Evolutionary conservation across 768 basidiomycete genomes (phyloP).

Genomic region (Fomitopsis serialis): DNA sequence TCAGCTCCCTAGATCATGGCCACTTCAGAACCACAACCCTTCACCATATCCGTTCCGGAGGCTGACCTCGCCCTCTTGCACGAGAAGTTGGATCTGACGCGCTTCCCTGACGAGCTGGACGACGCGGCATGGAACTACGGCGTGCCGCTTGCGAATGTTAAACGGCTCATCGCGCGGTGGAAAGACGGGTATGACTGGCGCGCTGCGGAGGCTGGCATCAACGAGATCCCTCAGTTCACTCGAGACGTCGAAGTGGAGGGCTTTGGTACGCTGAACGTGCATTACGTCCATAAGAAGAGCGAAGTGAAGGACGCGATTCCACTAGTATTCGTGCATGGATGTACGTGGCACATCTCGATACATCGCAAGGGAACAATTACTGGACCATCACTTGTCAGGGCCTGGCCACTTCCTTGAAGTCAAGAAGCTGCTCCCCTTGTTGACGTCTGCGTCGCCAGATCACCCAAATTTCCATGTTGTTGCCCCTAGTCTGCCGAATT

Average conservation of each 20-base stretch:
- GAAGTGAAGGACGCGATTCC: conserved; percentile 21
- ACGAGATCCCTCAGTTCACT: conserved; percentile 30
- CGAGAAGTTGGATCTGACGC: conserved; percentile 40
- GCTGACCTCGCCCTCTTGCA: conserved; percentile 33
- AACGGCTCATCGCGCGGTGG: conserved; percentile 23
- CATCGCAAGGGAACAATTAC: too few species aligned
- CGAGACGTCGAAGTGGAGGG: conserved; percentile 27
- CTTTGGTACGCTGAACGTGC: conserved; percentile 27
- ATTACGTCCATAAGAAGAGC: conserved; percentile 31
- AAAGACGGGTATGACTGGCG: conserved; percentile 26
- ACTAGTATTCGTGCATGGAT: conserved; percentile 27
- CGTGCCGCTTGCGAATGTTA: conserved; percentile 21
- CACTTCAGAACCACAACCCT: too few species aligned
- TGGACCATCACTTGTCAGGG: conserved; percentile 21
- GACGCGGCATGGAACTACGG: conserved; percentile 49
- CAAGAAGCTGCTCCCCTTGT: conserved; percentile 20
- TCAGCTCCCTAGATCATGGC: too few species aligned
- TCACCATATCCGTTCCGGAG: conserved; percentile 44
- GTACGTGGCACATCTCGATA: conserved; percentile 13
- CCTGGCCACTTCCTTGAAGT: conserved; percentile 24
- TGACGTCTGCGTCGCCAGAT: conserved; percentile 14
- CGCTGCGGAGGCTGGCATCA: conserved; percentile 23
- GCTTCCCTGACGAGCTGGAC: conserved; percentile 54
- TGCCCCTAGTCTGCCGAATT: conserved; percentile 22
- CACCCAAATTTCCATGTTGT: conserved; percentile 26